Conservation (phyloP, 2,329 filamentous ascomycete species). For the Bipolaris victoriae region DNA sequence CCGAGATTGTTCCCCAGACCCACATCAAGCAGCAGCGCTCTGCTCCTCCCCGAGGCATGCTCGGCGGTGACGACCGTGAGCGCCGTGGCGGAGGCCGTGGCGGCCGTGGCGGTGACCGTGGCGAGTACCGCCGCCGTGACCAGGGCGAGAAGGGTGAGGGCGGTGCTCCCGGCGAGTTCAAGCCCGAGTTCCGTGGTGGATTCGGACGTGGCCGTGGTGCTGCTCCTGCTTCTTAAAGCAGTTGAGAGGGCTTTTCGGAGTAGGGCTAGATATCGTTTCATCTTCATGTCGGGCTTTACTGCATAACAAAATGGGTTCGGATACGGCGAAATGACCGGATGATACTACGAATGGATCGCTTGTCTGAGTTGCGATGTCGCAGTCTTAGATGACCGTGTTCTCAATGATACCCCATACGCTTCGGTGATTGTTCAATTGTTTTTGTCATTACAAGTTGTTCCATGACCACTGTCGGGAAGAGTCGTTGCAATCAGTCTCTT, state of each 20-base stretch:
- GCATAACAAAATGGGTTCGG: conserved; percentile 46
- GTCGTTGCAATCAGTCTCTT: not conserved
- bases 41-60: conserved; percentile 97
- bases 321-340: conserved; percentile 49
- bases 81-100: conserved; percentile 74
- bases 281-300: conserved; percentile 38
- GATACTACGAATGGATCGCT: conserved; percentile 47
- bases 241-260: conserved; percentile 28
- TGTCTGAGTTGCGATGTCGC: conserved; percentile 32
- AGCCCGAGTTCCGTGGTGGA: conserved; percentile 53
- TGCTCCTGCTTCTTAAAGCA: conserved; percentile 46
- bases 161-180: conserved; percentile 51
- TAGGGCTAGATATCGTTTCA: conserved; percentile 29
- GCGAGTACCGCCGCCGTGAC: conserved; percentile 83
- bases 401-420: conserved; percentile 48
- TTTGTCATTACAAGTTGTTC: not conserved
- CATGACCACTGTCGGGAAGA: not conserved
- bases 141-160: conserved; percentile 57
- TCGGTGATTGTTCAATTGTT: conserved; percentile 26
- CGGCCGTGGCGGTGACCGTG: conserved; percentile 64
- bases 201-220: conserved; percentile 50
- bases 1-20: conserved; percentile 98
- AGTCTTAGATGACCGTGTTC: conserved; percentile 37
- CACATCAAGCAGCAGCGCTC: conserved; percentile 99
- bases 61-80: conserved; percentile 81